Base-by-base conservation (phyloP, 1,284 basidiomycete genomes). In the Ustilago vetiveriae region DNA sequence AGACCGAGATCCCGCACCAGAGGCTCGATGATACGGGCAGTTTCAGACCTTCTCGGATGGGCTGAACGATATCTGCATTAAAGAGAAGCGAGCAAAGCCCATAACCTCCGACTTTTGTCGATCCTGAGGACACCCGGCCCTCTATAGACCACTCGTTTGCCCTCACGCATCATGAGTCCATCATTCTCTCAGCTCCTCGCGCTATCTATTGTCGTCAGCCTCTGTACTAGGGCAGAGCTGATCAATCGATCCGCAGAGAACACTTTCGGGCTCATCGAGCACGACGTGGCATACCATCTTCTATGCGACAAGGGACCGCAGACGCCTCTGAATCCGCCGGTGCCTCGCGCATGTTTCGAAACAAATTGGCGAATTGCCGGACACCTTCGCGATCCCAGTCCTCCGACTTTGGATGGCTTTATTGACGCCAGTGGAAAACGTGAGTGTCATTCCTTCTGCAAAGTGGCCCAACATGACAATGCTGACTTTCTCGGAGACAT, bases 391-490 rank as follows among this genome's bases (percentile, higher is more conserved):
- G 9, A 51, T 29, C 40, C 49, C 17, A 6, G 9, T 2, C 41
- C 41, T 7, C 8, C 40, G 6, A 19, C 3, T 22, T 22, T 51
- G 33, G 2, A 27, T 10, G 51, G 43, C 41, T 39, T 21, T 30
- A 46, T 54, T 17, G 51, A 54, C 13, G 37, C 10, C 19, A 46
- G 27, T 26, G 43, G 43, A 21, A 54, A 35, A 27, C 33, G 51
- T 54, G n/a, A 41, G 51, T 38, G 7, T n/a, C 10, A 30, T 10
- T 10, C 10, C 9, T 14, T 30, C 9, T 14, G 29, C 29, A 2
- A 2, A 3, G 14, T 30, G 29, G 2, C 29, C 29, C 14, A 8
- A 4, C 29, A 30, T 14, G 4, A n/a, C 10, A 35, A 9, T 6
- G 33, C 33, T 35, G 33, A 24, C 19, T 39, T 23, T 19, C 32